Evolutionary conservation across 1,284 basidiomycete genomes (phyloP).

Genomic region (Ganoderma boninense): DNA sequence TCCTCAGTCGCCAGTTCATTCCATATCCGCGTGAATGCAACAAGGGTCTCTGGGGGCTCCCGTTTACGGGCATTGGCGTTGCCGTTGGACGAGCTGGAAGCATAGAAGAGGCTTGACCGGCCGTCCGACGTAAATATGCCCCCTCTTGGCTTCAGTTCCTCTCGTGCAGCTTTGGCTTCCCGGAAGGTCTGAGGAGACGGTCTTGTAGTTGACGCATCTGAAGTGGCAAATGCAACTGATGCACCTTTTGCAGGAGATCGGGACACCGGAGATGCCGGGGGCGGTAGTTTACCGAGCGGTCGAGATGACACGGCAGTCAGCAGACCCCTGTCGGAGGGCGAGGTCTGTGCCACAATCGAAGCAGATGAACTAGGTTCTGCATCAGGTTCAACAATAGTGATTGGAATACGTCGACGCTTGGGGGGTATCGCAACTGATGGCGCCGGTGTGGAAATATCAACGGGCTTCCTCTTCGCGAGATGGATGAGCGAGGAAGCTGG

Average conservation of each 20-base stretch:
- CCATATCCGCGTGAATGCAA: slow-evolving; percentile 67
- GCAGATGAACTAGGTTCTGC: slow-evolving; percentile 25
- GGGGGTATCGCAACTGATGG: slow-evolving; percentile 20
- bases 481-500: slow-evolving; percentile 17
- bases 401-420: slow-evolving; percentile 71
- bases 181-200: slow-evolving; percentile 49
- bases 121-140: slow-evolving; percentile 42
- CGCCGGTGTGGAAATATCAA: slow-evolving; percentile 33
- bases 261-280: neutral
- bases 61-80: slow-evolving; percentile 16
- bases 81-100: slow-evolving; percentile 3
- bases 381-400: slow-evolving; percentile 65
- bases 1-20: slow-evolving; percentile 44
- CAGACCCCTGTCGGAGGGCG: slow-evolving; percentile 7
- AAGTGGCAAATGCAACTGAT: slow-evolving; percentile 12
- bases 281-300: slow-evolving; percentile 8
- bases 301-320: slow-evolving; percentile 47
- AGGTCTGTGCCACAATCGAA: slow-evolving; percentile 18
- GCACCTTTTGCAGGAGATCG: slow-evolving; percentile 19
- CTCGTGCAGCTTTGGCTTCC: slow-evolving; percentile 62
- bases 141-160: slow-evolving; percentile 41
- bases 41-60: slow-evolving; percentile 55
- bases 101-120: slow-evolving; percentile 35
- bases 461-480: slow-evolving; percentile 25
- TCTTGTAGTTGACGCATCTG: slow-evolving; percentile 21